phyloP scores from a whole-genome alignment of 345 rosid species.

The Passiflora organensis region DNA sequence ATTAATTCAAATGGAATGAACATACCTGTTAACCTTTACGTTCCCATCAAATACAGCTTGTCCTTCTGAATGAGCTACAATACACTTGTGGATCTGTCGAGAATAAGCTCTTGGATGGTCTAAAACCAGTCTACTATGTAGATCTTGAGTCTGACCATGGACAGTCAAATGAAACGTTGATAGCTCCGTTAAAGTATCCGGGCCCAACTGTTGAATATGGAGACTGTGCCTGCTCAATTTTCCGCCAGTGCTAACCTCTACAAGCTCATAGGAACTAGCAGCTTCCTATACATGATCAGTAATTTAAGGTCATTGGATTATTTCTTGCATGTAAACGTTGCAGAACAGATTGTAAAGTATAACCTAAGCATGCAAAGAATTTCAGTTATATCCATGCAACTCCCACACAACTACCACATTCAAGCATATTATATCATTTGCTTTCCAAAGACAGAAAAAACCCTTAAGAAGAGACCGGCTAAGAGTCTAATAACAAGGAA shows the following conservation, averaged over 20 bases:
- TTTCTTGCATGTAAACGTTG: too few relatives aligned
- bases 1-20: not conserved
- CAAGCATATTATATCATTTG: too few relatives aligned
- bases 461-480: too few relatives aligned
- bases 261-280: conserved; percentile 68
- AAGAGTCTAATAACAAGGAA: too few relatives aligned
- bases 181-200: conserved; percentile 74
- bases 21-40: conserved; percentile 75
- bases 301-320: too few relatives aligned
- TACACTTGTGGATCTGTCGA: conserved; percentile 88
- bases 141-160: conserved; percentile 76
- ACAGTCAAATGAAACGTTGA: conserved; percentile 72
- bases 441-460: too few relatives aligned
- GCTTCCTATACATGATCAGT: conserved; percentile 41
- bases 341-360: too few relatives aligned
- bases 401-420: too few relatives aligned
- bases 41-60: conserved; percentile 97
- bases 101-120: conserved; percentile 86
- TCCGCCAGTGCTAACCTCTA: conserved; percentile 91
- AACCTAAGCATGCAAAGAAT: too few relatives aligned
- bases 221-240: conserved; percentile 87
- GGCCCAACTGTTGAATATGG: conserved; percentile 82
- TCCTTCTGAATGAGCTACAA: conserved; percentile 81
- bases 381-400: too few relatives aligned
- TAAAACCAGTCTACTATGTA: conserved; percentile 73